Conservation (phyloP, 257 asterid genomes). For the Apocynum venetum region DNA sequence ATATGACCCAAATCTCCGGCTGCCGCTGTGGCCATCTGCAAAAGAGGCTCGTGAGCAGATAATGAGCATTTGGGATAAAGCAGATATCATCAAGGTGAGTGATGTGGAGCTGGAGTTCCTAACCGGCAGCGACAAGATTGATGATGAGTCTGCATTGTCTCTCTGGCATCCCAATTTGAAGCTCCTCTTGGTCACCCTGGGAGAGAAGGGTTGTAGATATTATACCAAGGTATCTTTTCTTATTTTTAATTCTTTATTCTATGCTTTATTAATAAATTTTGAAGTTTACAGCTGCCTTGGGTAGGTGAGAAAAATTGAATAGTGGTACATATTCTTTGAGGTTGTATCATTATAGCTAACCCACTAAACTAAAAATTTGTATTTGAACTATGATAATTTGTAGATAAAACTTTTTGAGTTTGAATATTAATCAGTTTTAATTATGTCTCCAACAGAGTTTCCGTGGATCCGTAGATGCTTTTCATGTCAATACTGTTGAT, state of each 20-base stretch:
- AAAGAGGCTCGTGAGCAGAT: slow-evolving; percentile 77
- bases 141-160: slow-evolving; percentile 75
- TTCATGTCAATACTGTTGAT: slow-evolving; percentile 45
- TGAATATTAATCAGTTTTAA: too few species aligned
- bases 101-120: slow-evolving; percentile 84
- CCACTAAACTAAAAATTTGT: not conserved
- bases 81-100: slow-evolving; percentile 92
- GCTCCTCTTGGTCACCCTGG: slow-evolving; percentile 88
- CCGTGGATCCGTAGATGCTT: slow-evolving; percentile 34
- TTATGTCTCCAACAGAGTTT: slow-evolving; percentile 19
- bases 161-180: slow-evolving; percentile 82
- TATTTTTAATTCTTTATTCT: not conserved
- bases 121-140: slow-evolving; percentile 73
- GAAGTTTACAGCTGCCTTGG: slow-evolving; percentile 9
- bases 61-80: slow-evolving; percentile 84
- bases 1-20: slow-evolving; percentile 84
- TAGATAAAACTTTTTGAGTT: too few species aligned
- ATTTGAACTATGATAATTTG: too few species aligned
- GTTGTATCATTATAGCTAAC: not conserved
- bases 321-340: not conserved
- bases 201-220: slow-evolving; percentile 83
- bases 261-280: not conserved
- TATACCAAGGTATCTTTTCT: slow-evolving; percentile 57
- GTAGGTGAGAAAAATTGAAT: slow-evolving; percentile 7
- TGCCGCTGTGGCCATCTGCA: slow-evolving; percentile 82